These are phyloP conservation scores for Gastrolobium bilobum DNA, from an alignment of 306 rosid genomes.

Conservation along the genomic window DNA sequence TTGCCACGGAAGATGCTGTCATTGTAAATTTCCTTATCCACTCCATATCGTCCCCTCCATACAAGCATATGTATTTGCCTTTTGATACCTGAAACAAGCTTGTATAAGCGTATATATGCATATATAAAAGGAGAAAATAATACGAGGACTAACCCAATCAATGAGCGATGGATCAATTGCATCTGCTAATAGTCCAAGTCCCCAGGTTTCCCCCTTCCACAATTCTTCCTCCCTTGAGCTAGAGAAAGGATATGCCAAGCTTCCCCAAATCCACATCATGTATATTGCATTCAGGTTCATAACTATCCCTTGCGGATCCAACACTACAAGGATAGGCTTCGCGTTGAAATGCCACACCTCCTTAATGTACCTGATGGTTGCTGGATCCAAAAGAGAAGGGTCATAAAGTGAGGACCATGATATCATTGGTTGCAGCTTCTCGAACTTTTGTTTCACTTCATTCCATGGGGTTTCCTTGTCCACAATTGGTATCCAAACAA, in stretches of 20 bases:
- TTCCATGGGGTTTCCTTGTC: conserved; percentile 30
- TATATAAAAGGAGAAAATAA: neutral
- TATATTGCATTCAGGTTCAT: conserved; percentile 70
- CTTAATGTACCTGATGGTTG: conserved; percentile 60
- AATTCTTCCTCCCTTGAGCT: conserved; percentile 58
- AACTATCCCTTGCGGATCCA: conserved; percentile 68
- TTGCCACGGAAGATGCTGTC: conserved; percentile 42
- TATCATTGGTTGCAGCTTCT: conserved; percentile 51
- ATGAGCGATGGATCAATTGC: conserved; percentile 47
- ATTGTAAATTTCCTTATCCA: conserved; percentile 70
- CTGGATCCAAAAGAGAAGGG: conserved; percentile 54
- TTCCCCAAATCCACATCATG: conserved; percentile 87
- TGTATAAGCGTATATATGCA: no score
- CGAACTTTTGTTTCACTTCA: conserved; percentile 47
- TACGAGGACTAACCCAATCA: conserved; percentile 58
- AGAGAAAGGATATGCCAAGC: conserved; percentile 71
- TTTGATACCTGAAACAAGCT: conserved; percentile 54
- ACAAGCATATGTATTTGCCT: conserved; percentile 67
- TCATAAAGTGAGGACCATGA: conserved; percentile 63
- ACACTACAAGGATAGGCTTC: conserved; percentile 64
- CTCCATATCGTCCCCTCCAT: conserved; percentile 69
- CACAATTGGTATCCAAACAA: conserved; percentile 74
- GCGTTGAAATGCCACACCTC: conserved; percentile 65
- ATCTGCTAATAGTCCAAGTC: conserved; percentile 61
- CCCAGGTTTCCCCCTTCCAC: conserved; percentile 71